phyloP scores from a whole-genome alignment of 2,329 filamentous ascomycete genomes.

The Penicillium sp. region DNA sequence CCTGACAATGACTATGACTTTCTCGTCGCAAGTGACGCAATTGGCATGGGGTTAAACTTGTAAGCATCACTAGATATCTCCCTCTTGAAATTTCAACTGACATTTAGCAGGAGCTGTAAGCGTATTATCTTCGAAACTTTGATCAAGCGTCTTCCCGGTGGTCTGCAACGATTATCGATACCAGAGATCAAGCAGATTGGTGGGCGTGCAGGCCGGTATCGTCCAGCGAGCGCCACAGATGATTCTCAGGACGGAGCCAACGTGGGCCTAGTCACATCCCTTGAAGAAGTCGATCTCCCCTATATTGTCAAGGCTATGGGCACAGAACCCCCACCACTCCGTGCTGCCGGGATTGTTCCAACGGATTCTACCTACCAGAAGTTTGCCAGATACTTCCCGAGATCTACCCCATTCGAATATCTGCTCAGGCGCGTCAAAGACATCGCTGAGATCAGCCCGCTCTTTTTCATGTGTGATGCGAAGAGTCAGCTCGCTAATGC shows the following conservation, averaged over 20 bases:
- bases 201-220: slow-evolving; percentile 84
- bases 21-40: slow-evolving; percentile 89
- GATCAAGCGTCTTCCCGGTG: slow-evolving; percentile 66
- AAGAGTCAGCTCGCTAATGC: slow-evolving; percentile 64
- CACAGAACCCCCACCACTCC: slow-evolving; percentile 63
- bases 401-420: slow-evolving; percentile 76
- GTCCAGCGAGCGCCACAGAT: slow-evolving; percentile 53
- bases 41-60: slow-evolving; percentile 95
- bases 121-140: slow-evolving; percentile 82
- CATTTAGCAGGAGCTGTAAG: slow-evolving; percentile 63
- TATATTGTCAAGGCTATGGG: slow-evolving; percentile 63
- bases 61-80: slow-evolving; percentile 46
- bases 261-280: slow-evolving; percentile 73
- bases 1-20: slow-evolving; percentile 94
- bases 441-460: slow-evolving; percentile 60
- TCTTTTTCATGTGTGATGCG: slow-evolving; percentile 69
- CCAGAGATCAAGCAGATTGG: slow-evolving; percentile 94
- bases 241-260: slow-evolving; percentile 28
- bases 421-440: slow-evolving; percentile 74
- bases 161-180: slow-evolving; percentile 59
- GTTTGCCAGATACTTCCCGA: slow-evolving; percentile 79
- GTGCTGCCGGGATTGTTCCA: slow-evolving; percentile 70
- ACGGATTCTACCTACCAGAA: slow-evolving; percentile 68
- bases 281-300: slow-evolving; percentile 68
- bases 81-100: slow-evolving; percentile 10